phyloP scores from a whole-genome alignment of 169 alveolate species.

The Sarcocystis neurona region DNA sequence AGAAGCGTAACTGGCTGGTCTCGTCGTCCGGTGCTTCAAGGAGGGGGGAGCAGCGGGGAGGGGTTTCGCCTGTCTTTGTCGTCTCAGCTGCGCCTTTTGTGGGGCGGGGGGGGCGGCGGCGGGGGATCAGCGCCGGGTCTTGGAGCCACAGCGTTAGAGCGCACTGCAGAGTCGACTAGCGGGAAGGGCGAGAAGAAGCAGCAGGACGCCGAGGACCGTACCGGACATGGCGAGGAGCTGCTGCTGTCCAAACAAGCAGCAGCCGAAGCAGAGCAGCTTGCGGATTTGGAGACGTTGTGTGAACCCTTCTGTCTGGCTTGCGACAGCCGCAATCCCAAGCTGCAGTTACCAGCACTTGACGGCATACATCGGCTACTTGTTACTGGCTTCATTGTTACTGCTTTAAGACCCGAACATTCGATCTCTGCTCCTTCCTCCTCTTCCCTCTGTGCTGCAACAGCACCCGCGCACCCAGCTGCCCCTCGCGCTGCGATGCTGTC shows the following conservation, averaged over 20 bases:
- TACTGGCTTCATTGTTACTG: neutral
- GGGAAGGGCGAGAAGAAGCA: neutral
- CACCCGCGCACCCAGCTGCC: too few species aligned
- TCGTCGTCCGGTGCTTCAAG: neutral
- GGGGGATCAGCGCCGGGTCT: neutral
- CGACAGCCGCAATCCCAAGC: neutral
- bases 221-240: neutral
- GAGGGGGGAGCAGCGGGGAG: neutral
- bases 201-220: neutral
- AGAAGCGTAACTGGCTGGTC: neutral
- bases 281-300: neutral
- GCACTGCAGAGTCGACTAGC: neutral
- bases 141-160: neutral
- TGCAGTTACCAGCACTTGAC: conserved; percentile 27
- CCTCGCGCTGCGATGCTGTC: too few species aligned
- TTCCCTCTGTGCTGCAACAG: too few species aligned
- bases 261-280: neutral
- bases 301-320: conserved; percentile 22
- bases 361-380: conserved; percentile 18
- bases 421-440: too few species aligned
- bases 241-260: neutral
- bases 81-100: too few species aligned
- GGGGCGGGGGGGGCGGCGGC: neutral
- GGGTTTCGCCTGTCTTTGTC: neutral
- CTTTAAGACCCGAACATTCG: too few species aligned